phyloP scores from a whole-genome alignment of 202 grass and related monocot genomes.

The Brachypodium distachyon region DNA sequence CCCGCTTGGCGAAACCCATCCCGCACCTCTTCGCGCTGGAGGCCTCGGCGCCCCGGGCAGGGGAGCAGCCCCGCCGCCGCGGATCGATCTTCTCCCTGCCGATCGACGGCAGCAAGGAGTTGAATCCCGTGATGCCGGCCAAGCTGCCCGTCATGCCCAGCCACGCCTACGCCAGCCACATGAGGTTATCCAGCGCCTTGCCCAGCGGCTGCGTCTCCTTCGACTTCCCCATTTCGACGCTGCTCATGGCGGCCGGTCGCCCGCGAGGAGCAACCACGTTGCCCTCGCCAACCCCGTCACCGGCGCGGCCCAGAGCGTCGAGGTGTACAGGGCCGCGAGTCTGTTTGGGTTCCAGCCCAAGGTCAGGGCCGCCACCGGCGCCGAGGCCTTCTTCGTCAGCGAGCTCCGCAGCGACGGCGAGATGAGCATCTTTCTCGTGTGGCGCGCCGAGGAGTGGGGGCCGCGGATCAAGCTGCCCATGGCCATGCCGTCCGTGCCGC shows the following conservation, averaged over 20 bases:
- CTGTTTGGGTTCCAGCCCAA: not conserved
- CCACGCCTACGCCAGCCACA: not conserved
- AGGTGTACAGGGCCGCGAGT: not conserved
- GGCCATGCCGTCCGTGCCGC: too few species aligned
- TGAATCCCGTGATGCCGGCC: not conserved
- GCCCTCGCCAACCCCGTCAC: slow-evolving; percentile 13
- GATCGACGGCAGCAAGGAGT: not conserved
- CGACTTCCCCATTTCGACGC: too few species aligned
- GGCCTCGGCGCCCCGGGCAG: not conserved
- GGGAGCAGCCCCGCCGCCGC: too few species aligned
- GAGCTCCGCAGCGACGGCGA: too few species aligned
- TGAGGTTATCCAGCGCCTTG: not conserved
- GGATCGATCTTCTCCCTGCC: not conserved
- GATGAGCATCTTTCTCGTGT: not conserved
- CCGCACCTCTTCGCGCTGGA: slow-evolving; percentile 10
- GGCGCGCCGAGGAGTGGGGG: not conserved
- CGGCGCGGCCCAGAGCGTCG: not conserved
- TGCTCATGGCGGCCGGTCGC: too few species aligned
- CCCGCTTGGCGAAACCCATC: not conserved
- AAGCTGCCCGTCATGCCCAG: not conserved
- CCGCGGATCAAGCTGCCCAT: not conserved
- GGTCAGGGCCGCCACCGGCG: not conserved
- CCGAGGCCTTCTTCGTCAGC: not conserved
- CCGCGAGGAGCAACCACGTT: not conserved
- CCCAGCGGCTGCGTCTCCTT: not conserved